Percentiles rank a stretch among this genome's conserved stretches.
Evolutionary conservation across 768 basidiomycete genomes (phyloP).

Genomic region (Lentinula sp.): DNA sequence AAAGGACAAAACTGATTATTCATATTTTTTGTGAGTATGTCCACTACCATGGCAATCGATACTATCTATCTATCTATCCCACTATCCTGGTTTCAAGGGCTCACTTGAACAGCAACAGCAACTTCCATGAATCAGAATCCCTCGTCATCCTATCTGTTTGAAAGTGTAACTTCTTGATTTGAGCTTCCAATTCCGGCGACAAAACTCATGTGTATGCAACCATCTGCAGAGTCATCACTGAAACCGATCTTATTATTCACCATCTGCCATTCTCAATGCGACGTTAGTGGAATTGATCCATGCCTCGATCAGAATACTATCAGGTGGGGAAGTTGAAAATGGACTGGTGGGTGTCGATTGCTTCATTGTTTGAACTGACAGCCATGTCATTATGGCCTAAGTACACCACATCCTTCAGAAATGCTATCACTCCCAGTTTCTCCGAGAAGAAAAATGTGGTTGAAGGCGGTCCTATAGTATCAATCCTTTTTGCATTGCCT

Average conservation of each 20-base stretch:
- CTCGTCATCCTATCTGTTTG: not conserved
- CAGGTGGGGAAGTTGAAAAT: too few relatives aligned
- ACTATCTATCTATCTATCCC: not conserved
- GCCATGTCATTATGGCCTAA: too few relatives aligned
- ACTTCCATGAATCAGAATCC: not conserved
- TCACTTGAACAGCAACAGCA: not conserved
- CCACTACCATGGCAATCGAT: slow-evolving; percentile 1
- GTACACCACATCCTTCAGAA: too few relatives aligned
- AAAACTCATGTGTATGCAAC: not conserved
- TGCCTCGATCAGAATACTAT: not conserved
- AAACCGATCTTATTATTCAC: not conserved
- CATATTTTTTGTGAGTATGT: not conserved
- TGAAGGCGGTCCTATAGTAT: too few relatives aligned
- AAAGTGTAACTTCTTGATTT: not conserved
- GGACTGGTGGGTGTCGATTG: too few relatives aligned
- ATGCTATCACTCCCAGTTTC: too few relatives aligned
- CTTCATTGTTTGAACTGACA: too few relatives aligned
- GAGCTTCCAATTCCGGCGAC: not conserved
- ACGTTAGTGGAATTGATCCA: not conserved
- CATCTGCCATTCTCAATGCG: not conserved
- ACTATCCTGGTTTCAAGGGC: not conserved
- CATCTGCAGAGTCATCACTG: not conserved
- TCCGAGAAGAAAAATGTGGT: too few relatives aligned
- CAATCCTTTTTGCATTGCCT: too few relatives aligned
- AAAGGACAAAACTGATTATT: not conserved